phyloP scores from a whole-genome alignment of 345 rosid genomes.

The Moringa oleifera region DNA sequence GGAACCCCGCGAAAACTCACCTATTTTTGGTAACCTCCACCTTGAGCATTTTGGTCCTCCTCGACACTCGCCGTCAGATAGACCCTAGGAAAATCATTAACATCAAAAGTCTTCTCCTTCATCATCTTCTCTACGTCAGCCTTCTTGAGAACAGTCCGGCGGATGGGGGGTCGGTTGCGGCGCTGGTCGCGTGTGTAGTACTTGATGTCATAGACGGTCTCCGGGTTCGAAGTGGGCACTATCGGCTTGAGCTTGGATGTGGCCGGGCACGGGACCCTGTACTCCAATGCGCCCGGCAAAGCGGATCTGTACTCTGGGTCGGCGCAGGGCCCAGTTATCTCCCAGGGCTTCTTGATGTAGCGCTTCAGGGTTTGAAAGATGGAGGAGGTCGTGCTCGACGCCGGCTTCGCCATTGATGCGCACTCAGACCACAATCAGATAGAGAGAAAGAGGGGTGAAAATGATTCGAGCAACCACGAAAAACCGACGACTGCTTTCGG shows the following conservation, averaged over 20 bases:
- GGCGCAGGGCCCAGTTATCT: conserved; percentile 87
- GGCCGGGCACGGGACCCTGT: conserved; percentile 75
- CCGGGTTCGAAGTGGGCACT: conserved; percentile 76
- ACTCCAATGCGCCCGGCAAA: conserved; percentile 59
- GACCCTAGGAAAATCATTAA: conserved; percentile 66
- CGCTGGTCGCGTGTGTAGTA: conserved; percentile 77
- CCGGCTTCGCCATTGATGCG: conserved; percentile 62
- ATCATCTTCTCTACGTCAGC: conserved; percentile 68
- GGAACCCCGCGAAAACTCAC: conserved; percentile 15
- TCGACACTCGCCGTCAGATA: conserved; percentile 58
- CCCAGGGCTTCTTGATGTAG: conserved; percentile 92
- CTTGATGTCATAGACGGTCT: conserved; percentile 82
- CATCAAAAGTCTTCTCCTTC: conserved; percentile 68
- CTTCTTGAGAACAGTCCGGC: conserved; percentile 66
- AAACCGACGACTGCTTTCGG: too few relatives aligned
- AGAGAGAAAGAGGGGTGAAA: not conserved
- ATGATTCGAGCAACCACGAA: too few relatives aligned
- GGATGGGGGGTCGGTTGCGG: conserved; percentile 78
- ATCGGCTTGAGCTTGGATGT: conserved; percentile 43
- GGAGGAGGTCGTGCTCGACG: conserved; percentile 37
- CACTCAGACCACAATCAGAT: conserved; percentile 1
- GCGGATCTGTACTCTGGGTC: conserved; percentile 69
- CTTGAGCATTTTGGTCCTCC: conserved; percentile 55
- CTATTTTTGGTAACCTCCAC: conserved; percentile 66
- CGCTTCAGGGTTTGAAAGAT: conserved; percentile 57